Conservation (phyloP, 192 early-diverging fungal genomes). For the Phlyctochytrium arcticum region DNA sequence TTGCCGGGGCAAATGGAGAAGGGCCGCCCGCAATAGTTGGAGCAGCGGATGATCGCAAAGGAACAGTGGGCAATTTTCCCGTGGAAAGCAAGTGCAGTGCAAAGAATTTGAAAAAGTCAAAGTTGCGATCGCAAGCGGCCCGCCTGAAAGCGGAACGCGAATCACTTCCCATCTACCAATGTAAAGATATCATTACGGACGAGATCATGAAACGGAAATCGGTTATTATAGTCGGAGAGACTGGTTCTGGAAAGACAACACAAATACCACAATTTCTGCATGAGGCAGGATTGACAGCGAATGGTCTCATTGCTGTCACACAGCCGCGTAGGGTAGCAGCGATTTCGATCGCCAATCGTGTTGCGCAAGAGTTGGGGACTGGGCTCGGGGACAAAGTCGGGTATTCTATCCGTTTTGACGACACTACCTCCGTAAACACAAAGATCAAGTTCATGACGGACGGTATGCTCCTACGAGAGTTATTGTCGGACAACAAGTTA, state of each 20-base stretch:
- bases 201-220: conserved; percentile 36
- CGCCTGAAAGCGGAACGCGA: neutral
- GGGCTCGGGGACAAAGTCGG: conserved; percentile 66
- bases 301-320: conserved; percentile 47
- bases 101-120: too few relatives aligned
- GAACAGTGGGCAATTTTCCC: too few relatives aligned
- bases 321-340: conserved; percentile 55
- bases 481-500: conserved; percentile 77
- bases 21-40: too few relatives aligned
- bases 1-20: too few relatives aligned
- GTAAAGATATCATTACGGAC: conserved; percentile 36
- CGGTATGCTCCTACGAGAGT: conserved; percentile 90
- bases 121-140: too few relatives aligned
- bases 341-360: conserved; percentile 58
- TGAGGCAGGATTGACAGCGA: conserved; percentile 52
- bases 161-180: conserved; percentile 23
- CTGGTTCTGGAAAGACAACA: conserved; percentile 78
- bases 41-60: too few relatives aligned
- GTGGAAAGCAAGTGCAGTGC: too few relatives aligned
- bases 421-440: conserved; percentile 73
- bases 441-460: conserved; percentile 94
- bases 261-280: conserved; percentile 94
- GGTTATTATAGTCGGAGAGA: conserved; percentile 75
- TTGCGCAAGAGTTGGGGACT: conserved; percentile 44
- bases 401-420: conserved; percentile 95